These are phyloP conservation scores for Camptophora hylomeconis DNA, from an alignment of 2,329 filamentous ascomycete species.

Conservation along the genomic window DNA sequence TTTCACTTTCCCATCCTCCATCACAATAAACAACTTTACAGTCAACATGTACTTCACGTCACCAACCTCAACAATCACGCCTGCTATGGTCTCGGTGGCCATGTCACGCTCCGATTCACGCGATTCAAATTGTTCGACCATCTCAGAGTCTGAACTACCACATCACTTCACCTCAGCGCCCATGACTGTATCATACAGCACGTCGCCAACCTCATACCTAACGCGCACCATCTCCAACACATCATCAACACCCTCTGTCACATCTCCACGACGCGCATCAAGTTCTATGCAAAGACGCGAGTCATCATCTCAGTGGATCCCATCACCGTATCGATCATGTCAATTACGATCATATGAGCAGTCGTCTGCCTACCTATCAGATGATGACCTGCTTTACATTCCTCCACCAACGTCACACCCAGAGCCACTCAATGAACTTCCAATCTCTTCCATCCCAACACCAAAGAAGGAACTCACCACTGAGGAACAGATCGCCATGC, in stretches of 20 bases:
- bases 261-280: slow-evolving; percentile 11
- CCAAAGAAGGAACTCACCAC: slow-evolving; percentile 16
- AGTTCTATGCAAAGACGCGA: no score
- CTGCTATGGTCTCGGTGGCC: slow-evolving; percentile 15
- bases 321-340: no score
- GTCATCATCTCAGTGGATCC: slow-evolving; percentile 11
- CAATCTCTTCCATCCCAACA: no score
- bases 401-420: slow-evolving; percentile 1
- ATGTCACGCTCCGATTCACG: slow-evolving; percentile 18
- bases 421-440: no score
- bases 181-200: slow-evolving; percentile 10
- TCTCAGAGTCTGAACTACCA: slow-evolving; percentile 7
- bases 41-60: slow-evolving; percentile 16
- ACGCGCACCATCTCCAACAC: slow-evolving; percentile 9
- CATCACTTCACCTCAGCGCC: slow-evolving; percentile 11
- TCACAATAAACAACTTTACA: no score
- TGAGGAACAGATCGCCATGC: slow-evolving; percentile 17
- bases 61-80: slow-evolving; percentile 16
- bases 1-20: no score
- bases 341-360: no score
- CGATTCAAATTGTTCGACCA: slow-evolving; percentile 13
- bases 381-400: slow-evolving; percentile 15
- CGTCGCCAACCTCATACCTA: slow-evolving; percentile 12
- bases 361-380: slow-evolving; percentile 18
- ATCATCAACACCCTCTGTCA: slow-evolving; percentile 7